These are phyloP conservation scores for Sphaerulina populicola DNA, from an alignment of 2,329 filamentous ascomycete genomes.

Conservation along the genomic window DNA sequence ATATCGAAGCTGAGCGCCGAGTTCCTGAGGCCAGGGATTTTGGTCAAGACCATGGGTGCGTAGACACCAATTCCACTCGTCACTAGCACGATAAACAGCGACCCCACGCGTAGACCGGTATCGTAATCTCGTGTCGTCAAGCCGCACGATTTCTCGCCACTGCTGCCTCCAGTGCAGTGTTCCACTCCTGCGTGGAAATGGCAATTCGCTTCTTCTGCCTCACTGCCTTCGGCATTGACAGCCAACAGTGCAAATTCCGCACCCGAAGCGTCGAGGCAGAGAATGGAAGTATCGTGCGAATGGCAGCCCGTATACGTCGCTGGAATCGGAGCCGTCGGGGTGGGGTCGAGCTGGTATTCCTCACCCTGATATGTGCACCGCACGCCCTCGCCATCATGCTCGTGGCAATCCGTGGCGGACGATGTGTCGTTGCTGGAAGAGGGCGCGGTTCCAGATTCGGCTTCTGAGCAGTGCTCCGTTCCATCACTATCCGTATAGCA, in stretches of 20 bases:
- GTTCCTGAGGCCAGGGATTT: constrained; percentile 43
- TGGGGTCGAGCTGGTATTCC: constrained; percentile 45
- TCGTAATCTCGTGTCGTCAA: constrained; percentile 53
- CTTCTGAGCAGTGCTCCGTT: constrained; percentile 6
- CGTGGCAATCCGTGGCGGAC: constrained; percentile 20
- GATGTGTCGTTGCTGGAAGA: constrained; percentile 13
- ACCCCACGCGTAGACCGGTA: constrained; percentile 58
- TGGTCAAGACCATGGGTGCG: constrained; percentile 55
- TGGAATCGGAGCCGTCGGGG: constrained; percentile 43
- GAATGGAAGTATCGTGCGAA: constrained; percentile 51
- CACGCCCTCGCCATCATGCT: constrained; percentile 14
- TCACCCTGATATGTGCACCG: constrained; percentile 37
- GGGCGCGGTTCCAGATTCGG: background rate
- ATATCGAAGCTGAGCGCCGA: constrained; percentile 41
- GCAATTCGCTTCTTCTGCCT: constrained; percentile 35
- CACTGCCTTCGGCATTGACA: constrained; percentile 15
- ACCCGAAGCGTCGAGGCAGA: constrained; percentile 17
- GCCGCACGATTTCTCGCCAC: constrained; percentile 42
- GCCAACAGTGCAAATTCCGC: constrained; percentile 4
- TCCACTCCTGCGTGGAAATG: constrained; percentile 70
- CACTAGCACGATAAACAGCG: constrained; percentile 62
- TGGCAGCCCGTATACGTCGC: constrained; percentile 55
- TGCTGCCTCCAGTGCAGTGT: constrained; percentile 49
- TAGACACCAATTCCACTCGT: constrained; percentile 64
- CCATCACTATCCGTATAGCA: constrained; percentile 2